These are phyloP conservation scores for Russula vinacea DNA, from an alignment of 768 basidiomycete species.

Conservation along the genomic window DNA sequence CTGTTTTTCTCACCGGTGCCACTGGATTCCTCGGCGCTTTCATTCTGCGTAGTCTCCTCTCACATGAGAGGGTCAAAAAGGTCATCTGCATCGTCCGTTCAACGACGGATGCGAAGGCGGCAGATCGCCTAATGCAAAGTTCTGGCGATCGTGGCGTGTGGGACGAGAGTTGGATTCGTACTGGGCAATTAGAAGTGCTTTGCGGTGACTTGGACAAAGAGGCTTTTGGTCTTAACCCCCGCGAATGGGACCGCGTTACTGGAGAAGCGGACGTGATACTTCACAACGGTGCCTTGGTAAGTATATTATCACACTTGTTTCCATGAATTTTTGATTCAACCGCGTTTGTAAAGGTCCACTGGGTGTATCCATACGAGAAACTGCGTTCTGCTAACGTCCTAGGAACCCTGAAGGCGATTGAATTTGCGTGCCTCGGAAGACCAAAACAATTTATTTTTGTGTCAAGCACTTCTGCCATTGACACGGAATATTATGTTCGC, in stretches of 20 bases:
- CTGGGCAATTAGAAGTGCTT: slow-evolving; percentile 71
- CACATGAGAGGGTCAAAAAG: slow-evolving; percentile 65
- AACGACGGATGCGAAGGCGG: slow-evolving; percentile 53
- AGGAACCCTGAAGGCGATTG: slow-evolving; percentile 78
- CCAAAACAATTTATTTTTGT: slow-evolving; percentile 86
- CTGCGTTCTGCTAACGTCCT: slow-evolving; percentile 91
- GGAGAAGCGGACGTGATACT: slow-evolving; percentile 76
- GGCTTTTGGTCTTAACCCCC: slow-evolving; percentile 65
- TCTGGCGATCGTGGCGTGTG: slow-evolving; percentile 81
- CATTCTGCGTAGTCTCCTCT: slow-evolving; percentile 76
- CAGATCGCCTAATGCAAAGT: slow-evolving; percentile 66
- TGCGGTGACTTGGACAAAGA: slow-evolving; percentile 78
- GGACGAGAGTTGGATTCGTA: slow-evolving; percentile 76
- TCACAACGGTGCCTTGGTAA: slow-evolving; percentile 95
- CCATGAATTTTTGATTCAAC: slow-evolving; percentile 2
- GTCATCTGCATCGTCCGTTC: slow-evolving; percentile 93
- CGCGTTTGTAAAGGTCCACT: slow-evolving; percentile 68
- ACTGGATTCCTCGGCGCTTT: slow-evolving; percentile 97
- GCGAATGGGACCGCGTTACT: slow-evolving; percentile 64
- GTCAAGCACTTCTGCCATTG: slow-evolving; percentile 93
- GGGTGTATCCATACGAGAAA: slow-evolving; percentile 97
- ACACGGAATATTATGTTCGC: slow-evolving; percentile 85
- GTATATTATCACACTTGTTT: slow-evolving; percentile 30
- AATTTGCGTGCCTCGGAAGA: slow-evolving; percentile 69
- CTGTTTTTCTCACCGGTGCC: slow-evolving; percentile 93